Percentiles rank a stretch among this genome's conserved stretches.
phyloP scores from a whole-genome alignment of 805 yeast genomes.

The Candida vaughaniae region DNA sequence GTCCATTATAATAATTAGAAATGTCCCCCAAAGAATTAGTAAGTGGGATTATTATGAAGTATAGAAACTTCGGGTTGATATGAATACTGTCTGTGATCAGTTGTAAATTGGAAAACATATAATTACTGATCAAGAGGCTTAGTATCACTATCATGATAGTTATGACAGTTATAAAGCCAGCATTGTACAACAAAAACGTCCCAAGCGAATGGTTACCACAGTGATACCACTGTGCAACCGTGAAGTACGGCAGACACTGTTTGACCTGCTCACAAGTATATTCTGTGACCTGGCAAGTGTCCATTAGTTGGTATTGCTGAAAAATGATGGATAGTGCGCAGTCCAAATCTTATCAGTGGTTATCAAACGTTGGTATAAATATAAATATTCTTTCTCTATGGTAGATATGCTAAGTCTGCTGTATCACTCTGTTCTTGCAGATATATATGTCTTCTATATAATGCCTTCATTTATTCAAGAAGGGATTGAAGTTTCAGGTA shows the following conservation, averaged over 20 bases:
- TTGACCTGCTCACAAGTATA: conserved; percentile 12
- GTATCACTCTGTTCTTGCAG: no score
- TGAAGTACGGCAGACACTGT: conserved; percentile 18
- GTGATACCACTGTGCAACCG: conserved; percentile 27
- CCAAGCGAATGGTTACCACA: conserved; percentile 15
- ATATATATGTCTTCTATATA: no score
- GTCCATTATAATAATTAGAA: conserved; percentile 31
- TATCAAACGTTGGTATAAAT: no score
- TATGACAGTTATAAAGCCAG: conserved; percentile 14
- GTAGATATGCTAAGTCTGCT: no score
- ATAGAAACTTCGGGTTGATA: conserved; percentile 28
- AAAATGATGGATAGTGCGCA: no score
- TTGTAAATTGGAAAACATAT: conserved; percentile 29
- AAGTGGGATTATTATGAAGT: conserved; percentile 35
- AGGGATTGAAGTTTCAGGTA: no score
- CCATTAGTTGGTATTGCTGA: no score
- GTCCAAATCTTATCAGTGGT: no score
- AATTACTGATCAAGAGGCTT: conserved; percentile 35
- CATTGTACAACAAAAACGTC: conserved; percentile 2
- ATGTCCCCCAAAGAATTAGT: conserved; percentile 39
- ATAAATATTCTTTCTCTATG: no score
- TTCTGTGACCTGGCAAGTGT: conserved; percentile 4
- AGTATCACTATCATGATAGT: conserved; percentile 21
- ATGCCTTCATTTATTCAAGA: no score
- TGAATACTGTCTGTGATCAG: conserved; percentile 22